Evolutionary conservation across 345 rosid species (phyloP), one percentile per base, ranked within the genome.

Genomic region (Lumnitzera racemosa): DNA sequence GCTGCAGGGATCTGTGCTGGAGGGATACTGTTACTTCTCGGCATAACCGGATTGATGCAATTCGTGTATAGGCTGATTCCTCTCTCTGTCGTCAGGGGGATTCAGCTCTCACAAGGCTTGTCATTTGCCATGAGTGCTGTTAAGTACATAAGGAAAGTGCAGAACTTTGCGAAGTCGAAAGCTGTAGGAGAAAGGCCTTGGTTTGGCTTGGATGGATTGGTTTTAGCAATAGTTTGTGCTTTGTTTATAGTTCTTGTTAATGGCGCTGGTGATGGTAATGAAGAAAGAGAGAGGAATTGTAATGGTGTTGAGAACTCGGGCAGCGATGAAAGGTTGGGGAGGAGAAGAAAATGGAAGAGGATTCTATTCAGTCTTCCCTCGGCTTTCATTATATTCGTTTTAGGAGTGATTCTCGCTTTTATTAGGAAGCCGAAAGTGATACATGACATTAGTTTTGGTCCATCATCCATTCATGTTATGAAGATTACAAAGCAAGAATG

Each of bases 61-160:
- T 53, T 78, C 1, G 87, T 73, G 51, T 90, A 85, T 61, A 83
- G 56, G 67, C 11, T 84, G 2, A 78, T 86, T 52, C 97, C 96
- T 60, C 47, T 86, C 11, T 66, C 87, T 29, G 81, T 91, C 53
- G 96, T 86, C 49, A 79, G 96, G 67, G 95, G 98, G 51, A 88
- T 91, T 69, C 96, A 91, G 57, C 60, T 91, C 16, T 86, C 95
- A 27, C 96, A 86, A 63, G 98, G 95, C 59, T 70, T 91, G 47
- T 74, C 89, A 0, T 91, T 88, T 72, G 95, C 96, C 0, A 72
- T 91, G 84, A 72, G 78, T 58, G 87, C 91, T 8, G 95, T 88
- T 29, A 88, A 81, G 78, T 88, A 91, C 74, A 27, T 86, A 1
- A 74, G 78, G 63, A 79, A 81, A 10, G 83, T 74, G 27, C 95